Evolutionary conservation across 768 basidiomycete genomes (phyloP).

Genomic region (Suillus weaverae): DNA sequence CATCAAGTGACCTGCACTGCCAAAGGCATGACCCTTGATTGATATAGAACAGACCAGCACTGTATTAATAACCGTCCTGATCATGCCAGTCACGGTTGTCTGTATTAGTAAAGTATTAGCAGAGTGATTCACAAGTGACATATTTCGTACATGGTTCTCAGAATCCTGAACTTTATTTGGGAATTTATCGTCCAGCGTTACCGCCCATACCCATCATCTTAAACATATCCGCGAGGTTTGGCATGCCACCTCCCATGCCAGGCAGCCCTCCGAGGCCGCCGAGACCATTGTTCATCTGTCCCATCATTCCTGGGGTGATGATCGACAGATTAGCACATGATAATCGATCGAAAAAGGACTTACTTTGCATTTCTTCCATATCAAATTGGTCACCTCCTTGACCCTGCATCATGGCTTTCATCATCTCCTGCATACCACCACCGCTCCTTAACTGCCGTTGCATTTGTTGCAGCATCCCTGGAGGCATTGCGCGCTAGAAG

Average conservation of each 20-base stretch:
- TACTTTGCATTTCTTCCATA: slow-evolving; percentile 94
- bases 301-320: slow-evolving; percentile 72
- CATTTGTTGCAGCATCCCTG: slow-evolving; percentile 94
- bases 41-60: slow-evolving; percentile 16
- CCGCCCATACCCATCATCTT: slow-evolving; percentile 89
- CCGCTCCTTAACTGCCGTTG: slow-evolving; percentile 77
- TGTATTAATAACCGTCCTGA: slow-evolving; percentile 15
- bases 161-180: slow-evolving; percentile 14
- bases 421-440: slow-evolving; percentile 96
- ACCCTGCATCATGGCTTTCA: slow-evolving; percentile 97
- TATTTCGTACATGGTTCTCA: slow-evolving; percentile 18
- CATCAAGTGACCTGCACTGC: slow-evolving; percentile 4
- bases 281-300: slow-evolving; percentile 69
- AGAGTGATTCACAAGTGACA: slow-evolving; percentile 9
- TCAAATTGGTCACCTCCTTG: slow-evolving; percentile 87
- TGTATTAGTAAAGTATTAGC: slow-evolving; percentile 19
- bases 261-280: slow-evolving; percentile 49
- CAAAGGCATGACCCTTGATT: slow-evolving; percentile 5
- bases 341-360: slow-evolving; percentile 10
- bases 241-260: slow-evolving; percentile 62
- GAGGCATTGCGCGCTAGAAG: slow-evolving; percentile 83
- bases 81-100: slow-evolving; percentile 9
- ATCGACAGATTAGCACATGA: slow-evolving; percentile 8
- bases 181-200: slow-evolving; percentile 31
- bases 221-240: slow-evolving; percentile 75